Evolutionary conservation across 1,284 basidiomycete species (phyloP).

Genomic region (Heterobasidion parviporum): DNA sequence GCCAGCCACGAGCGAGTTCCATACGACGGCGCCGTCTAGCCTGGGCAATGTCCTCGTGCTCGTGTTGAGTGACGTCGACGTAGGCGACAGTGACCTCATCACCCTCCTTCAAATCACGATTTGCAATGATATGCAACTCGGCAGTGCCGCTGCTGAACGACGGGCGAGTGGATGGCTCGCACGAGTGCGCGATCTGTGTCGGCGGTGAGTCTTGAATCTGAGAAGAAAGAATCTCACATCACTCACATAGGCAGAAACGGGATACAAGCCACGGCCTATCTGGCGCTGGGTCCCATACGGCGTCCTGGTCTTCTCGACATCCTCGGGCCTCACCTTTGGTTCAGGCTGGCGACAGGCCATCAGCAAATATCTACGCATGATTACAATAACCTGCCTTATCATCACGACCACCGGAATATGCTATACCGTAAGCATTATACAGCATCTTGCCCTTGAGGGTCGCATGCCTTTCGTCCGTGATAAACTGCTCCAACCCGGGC

Average conservation of each 20-base stretch:
- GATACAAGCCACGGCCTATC: constrained; percentile 65
- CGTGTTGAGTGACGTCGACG: constrained; percentile 52
- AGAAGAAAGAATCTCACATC: background rate
- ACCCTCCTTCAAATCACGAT: constrained; percentile 55
- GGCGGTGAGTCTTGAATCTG: background rate
- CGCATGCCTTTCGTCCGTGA: constrained; percentile 54
- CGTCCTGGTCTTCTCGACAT: constrained; percentile 64
- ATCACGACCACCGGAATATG: constrained; percentile 52
- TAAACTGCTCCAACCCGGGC: constrained; percentile 62
- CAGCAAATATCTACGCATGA: background rate
- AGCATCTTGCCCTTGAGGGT: constrained; percentile 60
- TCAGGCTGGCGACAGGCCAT: constrained; percentile 30
- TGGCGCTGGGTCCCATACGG: constrained; percentile 66
- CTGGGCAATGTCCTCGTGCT: constrained; percentile 42
- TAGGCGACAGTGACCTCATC: constrained; percentile 69
- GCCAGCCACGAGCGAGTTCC: constrained; percentile 74
- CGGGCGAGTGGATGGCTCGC: constrained; percentile 54
- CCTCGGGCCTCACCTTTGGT: constrained; percentile 47
- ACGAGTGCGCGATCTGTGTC: constrained; percentile 58
- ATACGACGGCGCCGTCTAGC: constrained; percentile 55
- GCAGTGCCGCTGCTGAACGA: constrained; percentile 53
- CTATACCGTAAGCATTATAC: constrained; percentile 71
- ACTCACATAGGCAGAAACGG: constrained; percentile 65
- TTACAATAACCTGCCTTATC: constrained; percentile 45
- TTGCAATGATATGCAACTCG: constrained; percentile 61